Evolutionary conservation across 192 early-diverging fungal species (phyloP), one percentile per base, ranked within the genome.

Genomic region (Chytriomyces confervae): DNA sequence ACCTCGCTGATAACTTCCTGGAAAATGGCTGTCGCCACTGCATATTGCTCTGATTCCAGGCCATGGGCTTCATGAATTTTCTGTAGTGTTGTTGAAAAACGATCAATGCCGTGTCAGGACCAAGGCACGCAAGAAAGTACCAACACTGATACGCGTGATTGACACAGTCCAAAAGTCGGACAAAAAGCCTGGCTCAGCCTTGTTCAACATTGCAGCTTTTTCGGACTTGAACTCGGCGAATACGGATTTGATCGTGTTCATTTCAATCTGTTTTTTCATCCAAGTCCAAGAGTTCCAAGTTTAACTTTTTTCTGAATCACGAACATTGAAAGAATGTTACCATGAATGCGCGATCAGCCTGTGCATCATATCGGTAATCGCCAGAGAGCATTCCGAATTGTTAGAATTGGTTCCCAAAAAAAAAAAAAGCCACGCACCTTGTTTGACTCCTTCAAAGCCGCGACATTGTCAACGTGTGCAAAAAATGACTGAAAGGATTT

Each of bases 301-400:
- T 36, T 36, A 36, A 27, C 24, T 36, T 2, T 36, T 36, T 36
- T 0, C 3, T 36, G 1, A 36, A 36, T 2, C 36, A 36, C 3
- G 53, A 57, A 13, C 53, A 57, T 57, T 2, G 3, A 3, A 13
- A 57, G 20, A 57, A 13, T 3, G 11, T 20, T 5, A 23, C 47
- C 75, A 77, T 77, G 50, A 77, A 77, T 48, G 51, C 16, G 69
- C 43, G 46, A 46, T 77, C 75, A 8, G 13, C 74, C 74, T 75
- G 48, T 20, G 61, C 29, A 67, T 57, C 53, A 57, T 3, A 5
- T 57, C 53, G 53, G 53, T 20, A 20, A 57, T 2, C 36, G 36
- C 36, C 3, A 36, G 36, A 36, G 36, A 36, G 3, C 36, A 36
- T 36, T 36, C 36, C 36, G 36, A 36, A 36, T 36, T 36, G 36